Conservation (phyloP, 805 yeast species). For the Suhomyces sp. region DNA sequence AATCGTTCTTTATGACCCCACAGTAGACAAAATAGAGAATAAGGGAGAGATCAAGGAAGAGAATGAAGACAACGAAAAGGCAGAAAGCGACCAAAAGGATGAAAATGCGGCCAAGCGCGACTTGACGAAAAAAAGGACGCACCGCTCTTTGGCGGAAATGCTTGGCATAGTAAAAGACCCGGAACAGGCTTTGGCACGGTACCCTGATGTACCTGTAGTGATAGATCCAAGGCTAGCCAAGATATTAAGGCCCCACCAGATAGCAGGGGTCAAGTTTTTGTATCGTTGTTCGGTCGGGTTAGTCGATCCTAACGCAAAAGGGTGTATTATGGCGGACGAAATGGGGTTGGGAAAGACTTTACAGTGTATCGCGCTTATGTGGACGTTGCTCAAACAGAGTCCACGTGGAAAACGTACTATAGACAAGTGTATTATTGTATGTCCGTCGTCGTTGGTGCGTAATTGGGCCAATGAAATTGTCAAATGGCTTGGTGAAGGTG, state of each 20-base stretch:
- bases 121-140: constrained; percentile 34
- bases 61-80: constrained; percentile 5
- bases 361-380: constrained; percentile 85
- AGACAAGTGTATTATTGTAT: constrained; percentile 86
- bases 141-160: constrained; percentile 73
- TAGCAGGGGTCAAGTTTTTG: constrained; percentile 89
- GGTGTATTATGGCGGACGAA: constrained; percentile 98
- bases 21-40: constrained; percentile 61
- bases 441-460: constrained; percentile 90
- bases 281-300: constrained; percentile 90
- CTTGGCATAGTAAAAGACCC: constrained; percentile 64
- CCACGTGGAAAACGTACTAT: constrained; percentile 83
- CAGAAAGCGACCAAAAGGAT: constrained; percentile 10
- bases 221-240: constrained; percentile 86
- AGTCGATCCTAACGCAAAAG: constrained; percentile 77
- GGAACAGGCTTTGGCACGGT: constrained; percentile 47
- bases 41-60: constrained; percentile 17
- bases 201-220: constrained; percentile 91
- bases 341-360: constrained; percentile 93
- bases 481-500: constrained; percentile 95
- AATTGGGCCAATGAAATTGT: constrained; percentile 97
- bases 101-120: not conserved
- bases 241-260: constrained; percentile 90
- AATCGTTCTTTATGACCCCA: constrained; percentile 91
- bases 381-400: constrained; percentile 87